Evolutionary conservation across 2,329 filamentous ascomycete genomes (phyloP), one percentile per base, ranked within the genome.

Genomic region (Didymosphaeria variabile): DNA sequence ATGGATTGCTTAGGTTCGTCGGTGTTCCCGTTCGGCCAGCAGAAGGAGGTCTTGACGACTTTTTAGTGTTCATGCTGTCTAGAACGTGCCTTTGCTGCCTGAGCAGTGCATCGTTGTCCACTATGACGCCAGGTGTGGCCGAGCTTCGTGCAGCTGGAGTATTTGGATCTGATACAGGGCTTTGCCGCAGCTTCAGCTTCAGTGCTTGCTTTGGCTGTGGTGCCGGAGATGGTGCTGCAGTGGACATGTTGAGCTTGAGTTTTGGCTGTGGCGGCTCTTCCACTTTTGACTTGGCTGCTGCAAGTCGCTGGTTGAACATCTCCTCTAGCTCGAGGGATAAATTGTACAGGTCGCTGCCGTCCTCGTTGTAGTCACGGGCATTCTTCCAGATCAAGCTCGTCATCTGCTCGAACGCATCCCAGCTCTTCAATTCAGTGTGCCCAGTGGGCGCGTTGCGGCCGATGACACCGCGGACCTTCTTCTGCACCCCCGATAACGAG

Each of bases 281-380:
- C 19, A 94, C 91, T 58, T 85, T 85, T 50, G 85, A 85, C 75
- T 91, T 93, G 10, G 92, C 93, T 70, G 91, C 86, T 64, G 86
- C 87, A 38, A 97, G 78, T 57, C 91, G 83, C 44, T 86, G 83
- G 55, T 87, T 83, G 73, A 96, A 94, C 70, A 88, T 85, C 75
- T 87, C 82, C 90, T 96, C 90, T 7, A 97, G 86, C 61, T 95
- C 89, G 52, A 89, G 87, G 0, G 93, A 92, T 62, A 95, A 83
- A 23, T 87, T 83, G 65, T 89, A 92, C 55, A 97, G 94, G 17
- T 93, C 90, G 72, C 94, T 97, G 4, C 90, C 91, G 73, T 97
- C 93, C 77, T 97, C 92, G 68, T 97, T 97, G 82, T 94, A 97
- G 61, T 90, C 90, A 71, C 89, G 91, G 0, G 93, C 93, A 77